These are phyloP conservation scores for Trichosanthes cucumerina DNA, from an alignment of 306 rosid species.

Conservation along the genomic window DNA sequence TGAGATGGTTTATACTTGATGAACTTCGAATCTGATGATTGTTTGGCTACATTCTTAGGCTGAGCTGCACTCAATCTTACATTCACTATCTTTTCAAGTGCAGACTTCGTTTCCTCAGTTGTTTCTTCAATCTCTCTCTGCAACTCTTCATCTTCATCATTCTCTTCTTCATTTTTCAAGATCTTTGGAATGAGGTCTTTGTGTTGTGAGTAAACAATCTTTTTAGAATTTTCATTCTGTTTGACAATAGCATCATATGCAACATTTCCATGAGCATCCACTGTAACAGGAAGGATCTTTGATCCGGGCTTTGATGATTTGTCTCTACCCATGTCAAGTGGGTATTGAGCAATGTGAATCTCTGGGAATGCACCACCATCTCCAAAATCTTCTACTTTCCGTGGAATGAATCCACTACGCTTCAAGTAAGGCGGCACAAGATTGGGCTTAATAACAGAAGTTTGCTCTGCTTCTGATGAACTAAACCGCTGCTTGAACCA, in stretches of 20 bases:
- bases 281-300: slow-evolving; percentile 65
- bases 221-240: slow-evolving; percentile 73
- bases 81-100: slow-evolving; percentile 79
- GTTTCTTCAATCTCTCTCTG: slow-evolving; percentile 69
- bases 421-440: slow-evolving; percentile 61
- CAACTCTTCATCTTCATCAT: slow-evolving; percentile 37
- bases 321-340: slow-evolving; percentile 75
- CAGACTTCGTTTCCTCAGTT: slow-evolving; percentile 62
- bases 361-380: slow-evolving; percentile 92
- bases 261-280: slow-evolving; percentile 71
- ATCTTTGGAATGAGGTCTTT: slow-evolving; percentile 61
- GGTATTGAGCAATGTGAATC: slow-evolving; percentile 86
- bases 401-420: slow-evolving; percentile 73
- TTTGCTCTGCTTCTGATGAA: slow-evolving; percentile 43
- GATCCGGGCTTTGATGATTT: slow-evolving; percentile 45
- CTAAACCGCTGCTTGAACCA: slow-evolving; percentile 82
- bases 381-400: slow-evolving; percentile 72
- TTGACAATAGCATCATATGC: slow-evolving; percentile 80
- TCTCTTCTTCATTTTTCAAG: slow-evolving; percentile 44
- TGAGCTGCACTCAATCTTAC: slow-evolving; percentile 75
- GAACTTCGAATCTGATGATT: slow-evolving; percentile 53
- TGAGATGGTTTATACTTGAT: slow-evolving; percentile 86
- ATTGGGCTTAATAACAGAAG: slow-evolving; percentile 32
- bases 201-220: slow-evolving; percentile 71
- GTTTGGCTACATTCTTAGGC: slow-evolving; percentile 74